These are phyloP conservation scores for Termitomyces sp. DNA, from an alignment of 768 basidiomycete species.

Conservation along the genomic window DNA sequence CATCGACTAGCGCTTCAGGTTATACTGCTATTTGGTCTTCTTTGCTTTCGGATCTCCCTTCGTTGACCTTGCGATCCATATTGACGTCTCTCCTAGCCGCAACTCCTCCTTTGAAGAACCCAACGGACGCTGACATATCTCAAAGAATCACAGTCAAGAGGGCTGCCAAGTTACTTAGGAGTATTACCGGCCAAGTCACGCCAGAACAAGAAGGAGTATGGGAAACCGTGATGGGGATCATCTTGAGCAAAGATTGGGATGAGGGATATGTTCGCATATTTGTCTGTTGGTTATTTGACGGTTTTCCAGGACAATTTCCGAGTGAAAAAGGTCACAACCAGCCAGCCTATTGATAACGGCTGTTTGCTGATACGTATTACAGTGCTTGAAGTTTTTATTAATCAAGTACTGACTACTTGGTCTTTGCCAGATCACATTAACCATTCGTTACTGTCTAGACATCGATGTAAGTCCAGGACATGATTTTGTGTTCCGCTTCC, in stretches of 20 bases:
- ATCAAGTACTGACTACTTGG: conserved; percentile 60
- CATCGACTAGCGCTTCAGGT: conserved; percentile 13
- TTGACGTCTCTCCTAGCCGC: conserved; percentile 54
- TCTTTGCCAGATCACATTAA: conserved; percentile 71
- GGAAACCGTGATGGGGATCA: conserved; percentile 40
- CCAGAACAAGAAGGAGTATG: conserved; percentile 44
- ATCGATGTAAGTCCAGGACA: conserved; percentile 54
- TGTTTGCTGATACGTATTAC: background rate
- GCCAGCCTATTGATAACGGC: background rate
- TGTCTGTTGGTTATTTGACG: conserved; percentile 62
- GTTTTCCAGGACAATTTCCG: conserved; percentile 17
- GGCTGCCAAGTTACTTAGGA: conserved; percentile 48
- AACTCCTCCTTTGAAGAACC: conserved; percentile 25
- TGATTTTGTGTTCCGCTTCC: background rate
- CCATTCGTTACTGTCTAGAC: conserved; percentile 67
- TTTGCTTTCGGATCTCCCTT: conserved; percentile 41
- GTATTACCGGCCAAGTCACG: conserved; percentile 45
- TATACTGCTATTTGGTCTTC: conserved; percentile 50
- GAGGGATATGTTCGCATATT: conserved; percentile 56
- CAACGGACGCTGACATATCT: conserved; percentile 20
- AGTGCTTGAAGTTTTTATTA: conserved; percentile 46
- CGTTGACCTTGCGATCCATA: conserved; percentile 50
- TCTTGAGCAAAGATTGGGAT: conserved; percentile 54
- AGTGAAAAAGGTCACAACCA: conserved; percentile 22
- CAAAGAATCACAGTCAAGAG: conserved; percentile 40